Evolutionary conservation across 2,329 filamentous ascomycete genomes (phyloP).

Genomic region (Nothomitra cinnamomea): DNA sequence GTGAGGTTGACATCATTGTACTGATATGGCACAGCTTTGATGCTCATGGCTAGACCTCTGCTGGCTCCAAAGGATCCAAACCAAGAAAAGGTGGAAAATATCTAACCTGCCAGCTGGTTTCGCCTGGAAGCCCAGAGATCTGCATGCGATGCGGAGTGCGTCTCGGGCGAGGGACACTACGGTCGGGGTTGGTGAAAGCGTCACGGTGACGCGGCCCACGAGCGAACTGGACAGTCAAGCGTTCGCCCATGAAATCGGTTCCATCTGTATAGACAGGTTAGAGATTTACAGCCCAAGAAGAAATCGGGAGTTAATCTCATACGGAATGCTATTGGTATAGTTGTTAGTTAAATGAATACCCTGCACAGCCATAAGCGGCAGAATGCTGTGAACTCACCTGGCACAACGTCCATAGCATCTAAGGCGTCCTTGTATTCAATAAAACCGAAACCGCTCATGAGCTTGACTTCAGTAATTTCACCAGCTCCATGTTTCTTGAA

Average conservation of each 20-base stretch:
- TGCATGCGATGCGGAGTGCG: slow-evolving; percentile 95
- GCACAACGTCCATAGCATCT: slow-evolving; percentile 96
- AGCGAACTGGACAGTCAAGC: slow-evolving; percentile 94
- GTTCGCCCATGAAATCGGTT: slow-evolving; percentile 94
- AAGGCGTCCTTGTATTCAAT: slow-evolving; percentile 98
- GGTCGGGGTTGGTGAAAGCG: slow-evolving; percentile 45
- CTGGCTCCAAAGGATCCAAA: slow-evolving; percentile 23
- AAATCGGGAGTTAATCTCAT: slow-evolving; percentile 5
- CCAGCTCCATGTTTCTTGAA: slow-evolving; percentile 92
- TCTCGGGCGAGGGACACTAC: slow-evolving; percentile 61
- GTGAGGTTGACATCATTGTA: too few species aligned
- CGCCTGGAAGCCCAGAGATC: slow-evolving; percentile 87
- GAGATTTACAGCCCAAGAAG: slow-evolving; percentile 2
- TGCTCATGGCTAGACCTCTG: too few species aligned
- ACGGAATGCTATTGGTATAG: slow-evolving; percentile 10
- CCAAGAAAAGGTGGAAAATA: slow-evolving; percentile 34
- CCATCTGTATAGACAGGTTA: slow-evolving; percentile 45
- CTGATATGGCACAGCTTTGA: slow-evolving; percentile 14
- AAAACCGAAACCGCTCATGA: slow-evolving; percentile 99
- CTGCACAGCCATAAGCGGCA: slow-evolving; percentile 8
- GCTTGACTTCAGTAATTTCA: slow-evolving; percentile 96
- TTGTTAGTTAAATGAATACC: slow-evolving; percentile 12
- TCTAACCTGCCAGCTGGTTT: slow-evolving; percentile 99
- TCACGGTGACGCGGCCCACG: slow-evolving; percentile 63
- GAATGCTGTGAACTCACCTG: slow-evolving; percentile 50